Conservation (phyloP, 345 rosid species). For the Geranium rotundifolium region DNA sequence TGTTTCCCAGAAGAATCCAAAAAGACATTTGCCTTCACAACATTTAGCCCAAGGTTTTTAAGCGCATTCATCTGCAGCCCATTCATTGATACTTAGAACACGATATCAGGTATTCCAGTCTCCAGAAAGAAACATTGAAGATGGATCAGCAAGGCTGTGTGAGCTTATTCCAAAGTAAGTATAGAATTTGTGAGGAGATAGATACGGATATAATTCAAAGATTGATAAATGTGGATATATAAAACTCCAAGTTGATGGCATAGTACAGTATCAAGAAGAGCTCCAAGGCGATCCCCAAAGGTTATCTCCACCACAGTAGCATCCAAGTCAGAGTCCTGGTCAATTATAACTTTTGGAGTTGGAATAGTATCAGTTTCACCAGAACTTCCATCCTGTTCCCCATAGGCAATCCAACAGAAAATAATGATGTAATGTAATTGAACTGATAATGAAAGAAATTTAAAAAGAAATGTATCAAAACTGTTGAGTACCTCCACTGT, state of each 20-base stretch:
- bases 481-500: constrained; percentile 57
- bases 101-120: constrained; percentile 7
- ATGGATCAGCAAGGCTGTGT: not conserved
- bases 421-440: not conserved
- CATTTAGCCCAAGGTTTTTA: constrained; percentile 87
- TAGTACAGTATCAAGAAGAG: constrained; percentile 80
- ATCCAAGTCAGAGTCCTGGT: constrained; percentile 84
- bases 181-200: not conserved
- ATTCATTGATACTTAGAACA: not conserved
- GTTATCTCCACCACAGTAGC: constrained; percentile 82
- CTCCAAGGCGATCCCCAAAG: constrained; percentile 97
- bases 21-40: constrained; percentile 80
- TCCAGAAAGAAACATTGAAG: constrained; percentile 8
- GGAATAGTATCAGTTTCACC: constrained; percentile 57
- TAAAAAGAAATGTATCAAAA: not conserved
- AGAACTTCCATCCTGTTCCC: constrained; percentile 38
- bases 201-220: not conserved
- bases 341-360: constrained; percentile 85
- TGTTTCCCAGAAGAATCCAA: constrained; percentile 94
- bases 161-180: not conserved
- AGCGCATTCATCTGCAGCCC: constrained; percentile 73
- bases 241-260: constrained; percentile 1
- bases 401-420: constrained; percentile 8
- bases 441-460: not conserved
- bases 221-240: not conserved